Conservation (phyloP, 257 asterid species). For the Fraxinus pennsylvanica region DNA sequence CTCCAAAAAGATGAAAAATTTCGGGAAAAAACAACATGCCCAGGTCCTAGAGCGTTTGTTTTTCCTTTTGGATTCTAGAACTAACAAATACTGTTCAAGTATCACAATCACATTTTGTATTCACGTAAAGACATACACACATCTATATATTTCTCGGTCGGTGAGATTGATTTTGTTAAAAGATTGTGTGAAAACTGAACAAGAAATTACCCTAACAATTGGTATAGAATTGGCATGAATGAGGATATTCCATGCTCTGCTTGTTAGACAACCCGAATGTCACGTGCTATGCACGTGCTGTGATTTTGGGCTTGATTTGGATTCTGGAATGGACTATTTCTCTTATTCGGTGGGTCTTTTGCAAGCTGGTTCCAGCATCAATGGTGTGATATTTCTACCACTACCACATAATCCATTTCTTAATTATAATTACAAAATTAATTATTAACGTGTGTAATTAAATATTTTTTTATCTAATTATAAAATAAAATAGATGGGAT, state of each 20-base stretch:
- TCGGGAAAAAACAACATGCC: neutral
- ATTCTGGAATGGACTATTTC: slow-evolving; percentile 13
- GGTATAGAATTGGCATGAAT: slow-evolving; percentile 33
- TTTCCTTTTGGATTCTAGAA: slow-evolving; percentile 18
- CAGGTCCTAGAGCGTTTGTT: neutral
- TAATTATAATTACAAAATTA: neutral
- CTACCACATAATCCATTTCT: neutral
- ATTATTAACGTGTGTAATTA: neutral
- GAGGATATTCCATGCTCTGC: slow-evolving; percentile 39
- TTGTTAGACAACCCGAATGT: slow-evolving; percentile 13
- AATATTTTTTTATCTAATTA: neutral
- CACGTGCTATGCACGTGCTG: slow-evolving; percentile 43
- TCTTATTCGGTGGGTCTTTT: slow-evolving; percentile 20
- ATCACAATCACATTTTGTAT: slow-evolving; percentile 8
- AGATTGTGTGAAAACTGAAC: slow-evolving; percentile 29
- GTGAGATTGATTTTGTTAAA: neutral
- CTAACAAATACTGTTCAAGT: slow-evolving; percentile 16
- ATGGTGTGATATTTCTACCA: neutral
- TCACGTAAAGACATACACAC: slow-evolving; percentile 19
- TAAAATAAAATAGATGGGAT: neutral
- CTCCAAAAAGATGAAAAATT: neutral
- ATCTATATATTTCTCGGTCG: neutral
- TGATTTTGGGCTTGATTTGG: neutral
- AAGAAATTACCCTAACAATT: slow-evolving; percentile 30
- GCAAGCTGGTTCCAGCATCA: slow-evolving; percentile 39